These are phyloP conservation scores for Carex myosuroides DNA, from an alignment of 176 grass and related monocot genomes.

Conservation along the genomic window DNA sequence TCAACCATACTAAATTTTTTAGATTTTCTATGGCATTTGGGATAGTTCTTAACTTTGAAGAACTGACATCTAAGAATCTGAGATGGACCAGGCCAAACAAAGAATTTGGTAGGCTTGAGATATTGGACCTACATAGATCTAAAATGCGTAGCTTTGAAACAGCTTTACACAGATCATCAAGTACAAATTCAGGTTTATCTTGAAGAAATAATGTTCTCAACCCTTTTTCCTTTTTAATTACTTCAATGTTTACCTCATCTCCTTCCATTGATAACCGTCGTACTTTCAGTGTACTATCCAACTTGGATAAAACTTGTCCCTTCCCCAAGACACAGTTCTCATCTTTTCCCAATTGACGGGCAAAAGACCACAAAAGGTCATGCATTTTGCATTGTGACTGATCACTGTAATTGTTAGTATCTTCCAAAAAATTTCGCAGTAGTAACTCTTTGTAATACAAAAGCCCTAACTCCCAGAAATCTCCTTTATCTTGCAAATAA, in stretches of 20 bases:
- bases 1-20: background rate
- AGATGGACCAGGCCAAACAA: background rate
- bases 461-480: background rate
- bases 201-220: background rate
- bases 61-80: background rate
- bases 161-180: background rate
- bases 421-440: constrained; percentile 28
- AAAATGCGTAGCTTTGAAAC: background rate
- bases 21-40: background rate
- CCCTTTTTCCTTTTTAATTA: background rate
- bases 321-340: background rate
- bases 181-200: background rate
- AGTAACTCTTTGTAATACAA: constrained; percentile 25
- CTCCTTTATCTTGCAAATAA: background rate
- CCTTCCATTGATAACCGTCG: background rate
- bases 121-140: background rate
- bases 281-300: background rate
- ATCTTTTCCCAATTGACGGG: background rate
- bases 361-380: background rate
- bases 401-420: background rate
- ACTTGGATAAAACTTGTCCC: too few relatives aligned
- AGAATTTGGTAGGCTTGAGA: background rate
- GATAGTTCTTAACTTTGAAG: background rate
- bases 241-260: background rate
- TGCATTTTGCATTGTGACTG: background rate